Evolutionary conservation across 2,329 filamentous ascomycete genomes (phyloP).

Genomic region (Metarhizium anisopliae): DNA sequence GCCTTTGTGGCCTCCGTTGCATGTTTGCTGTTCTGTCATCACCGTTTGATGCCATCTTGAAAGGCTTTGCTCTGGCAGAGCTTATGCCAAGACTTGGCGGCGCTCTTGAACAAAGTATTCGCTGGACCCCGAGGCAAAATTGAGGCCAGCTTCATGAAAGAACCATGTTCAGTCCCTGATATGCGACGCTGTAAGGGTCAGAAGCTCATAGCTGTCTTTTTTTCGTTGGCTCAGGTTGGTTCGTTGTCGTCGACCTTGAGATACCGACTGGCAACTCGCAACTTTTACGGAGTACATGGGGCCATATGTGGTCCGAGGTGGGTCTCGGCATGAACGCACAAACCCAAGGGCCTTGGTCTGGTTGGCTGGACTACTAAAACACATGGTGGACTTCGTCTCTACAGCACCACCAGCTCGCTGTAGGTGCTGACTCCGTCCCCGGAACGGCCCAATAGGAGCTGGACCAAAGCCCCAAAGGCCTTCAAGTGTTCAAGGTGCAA

Average conservation of each 20-base stretch:
- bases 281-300: too few relatives aligned
- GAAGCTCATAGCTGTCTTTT: too few relatives aligned
- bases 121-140: not conserved
- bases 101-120: not conserved
- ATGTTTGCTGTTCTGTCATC: conserved; percentile 10
- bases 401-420: not conserved
- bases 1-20: conserved; percentile 16
- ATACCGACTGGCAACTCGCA: too few relatives aligned
- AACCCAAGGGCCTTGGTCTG: not conserved
- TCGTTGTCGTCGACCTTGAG: not conserved
- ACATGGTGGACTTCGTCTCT: not conserved
- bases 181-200: too few relatives aligned
- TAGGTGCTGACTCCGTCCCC: not conserved
- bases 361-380: not conserved
- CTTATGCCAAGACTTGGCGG: not conserved
- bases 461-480: not conserved
- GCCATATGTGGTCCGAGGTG: conserved; percentile 1
- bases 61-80: not conserved
- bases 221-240: not conserved
- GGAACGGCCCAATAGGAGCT: not conserved
- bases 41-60: conserved; percentile 10
- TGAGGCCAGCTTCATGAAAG: too few relatives aligned
- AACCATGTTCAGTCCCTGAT: too few relatives aligned
- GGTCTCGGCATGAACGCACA: conserved; percentile 1
- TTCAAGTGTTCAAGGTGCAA: not conserved